Base-by-base conservation (phyloP, 768 basidiomycete genomes). In the Podaxis sp. region DNA sequence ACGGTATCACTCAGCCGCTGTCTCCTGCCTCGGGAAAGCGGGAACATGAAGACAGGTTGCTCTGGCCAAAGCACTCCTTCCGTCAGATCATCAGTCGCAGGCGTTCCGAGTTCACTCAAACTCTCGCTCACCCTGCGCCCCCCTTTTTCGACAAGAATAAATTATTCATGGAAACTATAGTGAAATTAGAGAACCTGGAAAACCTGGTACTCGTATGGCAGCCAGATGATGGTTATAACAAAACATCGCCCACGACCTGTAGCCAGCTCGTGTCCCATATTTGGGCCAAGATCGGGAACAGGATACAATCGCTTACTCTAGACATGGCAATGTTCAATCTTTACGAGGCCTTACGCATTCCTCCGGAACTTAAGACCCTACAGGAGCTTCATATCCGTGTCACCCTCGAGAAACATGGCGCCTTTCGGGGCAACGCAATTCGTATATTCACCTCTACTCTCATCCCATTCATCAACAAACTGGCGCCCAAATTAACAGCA, bases 281-380 rank as follows among this genome's bases (percentile, higher is more conserved):
- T 6, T 58, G 57, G 57, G 0, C 26, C 17, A 38, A 38, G 17
- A 22, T 49, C 2, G 57, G 42, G n/a, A 44, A 28, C 57, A 46
- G 9, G 13, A 13, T 58, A 36, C 28, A 33, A 11, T 58, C 57
- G 13, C 44, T 58, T 12, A 58, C 57, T 5, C 42, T 58, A 4
- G 46, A 58, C 19, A 33, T 58, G 28, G 57, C 46, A 7, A 58
- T 58, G 57, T 49, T 58, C 42, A 58, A 58, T 30, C 13, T 58
- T 3, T 58, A 33, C 8, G 57, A 49, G 19, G 30, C 57, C 5
- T 38, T 58, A 46, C 57, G 46, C 8, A 11, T 36, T 33, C 57
- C 57, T 11, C 57, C 15, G 17, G 42, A 48, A 13, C 44, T 58
- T 2, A 19, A 49, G 4, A 7, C 30, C n/a, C 19, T 58, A 28